Conservation (phyloP, 2,329 filamentous ascomycete species). For the Blastomyces percursus region DNA sequence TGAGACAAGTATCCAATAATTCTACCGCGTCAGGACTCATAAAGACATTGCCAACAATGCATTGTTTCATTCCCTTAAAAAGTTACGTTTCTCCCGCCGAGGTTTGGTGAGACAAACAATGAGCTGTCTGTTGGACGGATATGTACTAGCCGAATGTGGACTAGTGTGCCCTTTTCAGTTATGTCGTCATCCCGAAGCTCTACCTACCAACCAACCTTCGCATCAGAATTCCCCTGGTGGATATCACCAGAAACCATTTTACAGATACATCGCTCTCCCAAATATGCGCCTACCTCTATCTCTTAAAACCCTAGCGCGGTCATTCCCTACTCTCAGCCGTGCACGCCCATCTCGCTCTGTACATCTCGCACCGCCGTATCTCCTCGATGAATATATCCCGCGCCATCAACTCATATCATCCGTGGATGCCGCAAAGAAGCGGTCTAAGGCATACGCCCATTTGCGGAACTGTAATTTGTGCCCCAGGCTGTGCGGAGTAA, state of each 20-base stretch:
- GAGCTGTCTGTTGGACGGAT: background rate
- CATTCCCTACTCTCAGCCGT: background rate
- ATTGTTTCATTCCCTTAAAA: background rate
- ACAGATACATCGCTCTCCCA: too few species aligned
- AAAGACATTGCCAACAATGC: background rate
- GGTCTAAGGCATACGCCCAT: slow-evolving; percentile 62
- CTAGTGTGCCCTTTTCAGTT: background rate
- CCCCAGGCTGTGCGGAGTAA: slow-evolving; percentile 64
- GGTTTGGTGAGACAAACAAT: background rate
- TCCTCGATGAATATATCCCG: slow-evolving; percentile 64
- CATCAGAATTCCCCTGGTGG: background rate
- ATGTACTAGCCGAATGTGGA: background rate
- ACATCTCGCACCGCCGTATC: slow-evolving; percentile 49
- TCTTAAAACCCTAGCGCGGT: background rate
- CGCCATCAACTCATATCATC: slow-evolving; percentile 60
- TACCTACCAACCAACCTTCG: background rate
- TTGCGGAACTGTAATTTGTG: slow-evolving; percentile 71
- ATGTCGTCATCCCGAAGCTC: background rate
- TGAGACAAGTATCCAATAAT: background rate
- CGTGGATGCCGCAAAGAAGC: slow-evolving; percentile 59
- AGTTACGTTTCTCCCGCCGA: background rate
- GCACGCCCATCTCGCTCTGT: slow-evolving; percentile 1
- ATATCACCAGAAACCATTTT: background rate
- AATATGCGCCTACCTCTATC: background rate
- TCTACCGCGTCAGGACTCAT: background rate